A percentile compares a stretch with the other conserved stretches of the same genome.
These are phyloP conservation scores for Medicago lupulina DNA, from an alignment of 306 rosid genomes.

Conservation along the genomic window DNA sequence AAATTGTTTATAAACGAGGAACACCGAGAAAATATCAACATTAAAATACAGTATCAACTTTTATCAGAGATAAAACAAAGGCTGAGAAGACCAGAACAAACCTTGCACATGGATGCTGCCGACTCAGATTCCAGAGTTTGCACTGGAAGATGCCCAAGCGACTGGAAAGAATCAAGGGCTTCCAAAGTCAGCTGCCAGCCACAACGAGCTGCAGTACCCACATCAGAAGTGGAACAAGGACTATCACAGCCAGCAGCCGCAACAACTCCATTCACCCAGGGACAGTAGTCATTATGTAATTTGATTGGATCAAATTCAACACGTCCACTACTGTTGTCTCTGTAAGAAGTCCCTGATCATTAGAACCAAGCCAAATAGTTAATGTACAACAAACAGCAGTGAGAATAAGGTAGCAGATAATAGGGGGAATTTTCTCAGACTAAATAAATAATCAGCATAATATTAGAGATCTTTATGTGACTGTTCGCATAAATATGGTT, in stretches of 20 bases:
- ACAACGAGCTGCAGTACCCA: conserved; percentile 69
- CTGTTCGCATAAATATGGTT: conserved; percentile 1
- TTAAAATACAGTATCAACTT: conserved; percentile 22
- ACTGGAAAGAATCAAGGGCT: conserved; percentile 83
- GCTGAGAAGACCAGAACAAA: conserved; percentile 39
- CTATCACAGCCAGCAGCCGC: conserved; percentile 81
- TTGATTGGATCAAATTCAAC: conserved; percentile 88
- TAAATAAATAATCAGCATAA: conserved; percentile 21
- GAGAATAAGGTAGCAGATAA: conserved; percentile 26
- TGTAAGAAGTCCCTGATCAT: conserved; percentile 72
- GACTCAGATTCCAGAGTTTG: conserved; percentile 90
- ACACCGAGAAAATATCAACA: conserved; percentile 30
- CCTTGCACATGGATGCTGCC: conserved; percentile 98
- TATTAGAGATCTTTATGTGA: background rate
- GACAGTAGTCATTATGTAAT: conserved; percentile 89
- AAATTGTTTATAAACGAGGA: conserved; percentile 8
- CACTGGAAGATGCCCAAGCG: conserved; percentile 74
- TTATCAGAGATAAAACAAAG: conserved; percentile 13
- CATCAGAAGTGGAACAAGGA: conserved; percentile 57
- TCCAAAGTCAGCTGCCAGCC: conserved; percentile 99
- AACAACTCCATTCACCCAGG: conserved; percentile 99
- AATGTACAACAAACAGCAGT: conserved; percentile 19
- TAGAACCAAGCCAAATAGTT: conserved; percentile 38
- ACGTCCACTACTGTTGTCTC: conserved; percentile 78
- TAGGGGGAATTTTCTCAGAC: conserved; percentile 3